Base-by-base conservation (phyloP, 2,329 filamentous ascomycete species). In the Hypoxylon sp. region DNA sequence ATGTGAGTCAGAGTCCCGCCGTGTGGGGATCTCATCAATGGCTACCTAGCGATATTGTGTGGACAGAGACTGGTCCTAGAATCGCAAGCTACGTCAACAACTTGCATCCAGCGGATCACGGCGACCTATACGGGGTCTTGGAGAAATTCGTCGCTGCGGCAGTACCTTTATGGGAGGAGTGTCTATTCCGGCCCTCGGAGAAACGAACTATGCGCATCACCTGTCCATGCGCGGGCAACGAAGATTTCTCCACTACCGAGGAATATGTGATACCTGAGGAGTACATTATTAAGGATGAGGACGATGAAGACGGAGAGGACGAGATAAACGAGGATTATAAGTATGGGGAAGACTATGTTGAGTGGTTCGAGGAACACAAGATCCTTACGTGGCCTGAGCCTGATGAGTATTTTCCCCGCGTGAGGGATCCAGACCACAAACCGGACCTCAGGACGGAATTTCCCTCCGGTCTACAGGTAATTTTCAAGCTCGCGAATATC, bases 401-500 rank as follows among this genome's bases (percentile, higher is more conserved):
- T 1, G 39, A 67, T 15, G 60, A 67, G 6, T 75, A 72, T 51
- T 19, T 6, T 19, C n/a, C 64, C 21, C 57, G 53, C 54, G 19
- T 58, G 50, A 47, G 47, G 35, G 29, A 7, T 17, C 17, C 44
- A 48, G 37, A 63, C 13, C 1, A 21, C 7, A 62, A 62, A 65
- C 13, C 70, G 77, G 13, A 70, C 79, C 27, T 69, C 63, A 35
- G 62, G 72, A 2, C 58, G 68, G 1, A 73, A 72, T 1, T 82
- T 80, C 69, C 78, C 79, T 52, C 39, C 3, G 72, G 78, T 2
- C 77, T 91, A 0, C 90, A 92, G 66, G 81, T 92, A 44, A 88
- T 91, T 60, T 84, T 90, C 58, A 91, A 91, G 75, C 78, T 92
- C 10, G 83, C 87, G 13, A 88, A 86, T 52, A 87, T 91, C 48